Evolutionary conservation across 2,329 filamentous ascomycete genomes (phyloP).

Genomic region (Chaetothyriales sp.): DNA sequence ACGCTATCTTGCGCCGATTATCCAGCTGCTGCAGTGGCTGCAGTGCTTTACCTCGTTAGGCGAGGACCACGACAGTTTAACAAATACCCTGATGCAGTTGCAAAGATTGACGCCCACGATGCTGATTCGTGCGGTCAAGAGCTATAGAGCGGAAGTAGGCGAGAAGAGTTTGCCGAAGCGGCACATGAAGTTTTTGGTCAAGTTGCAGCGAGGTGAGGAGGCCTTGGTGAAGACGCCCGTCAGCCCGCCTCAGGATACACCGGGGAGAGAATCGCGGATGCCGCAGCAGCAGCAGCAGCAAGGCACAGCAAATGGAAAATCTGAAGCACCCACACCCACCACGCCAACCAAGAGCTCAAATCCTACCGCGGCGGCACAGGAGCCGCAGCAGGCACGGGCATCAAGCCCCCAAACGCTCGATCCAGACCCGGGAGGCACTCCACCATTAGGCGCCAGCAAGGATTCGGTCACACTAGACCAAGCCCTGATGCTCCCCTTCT

Average conservation of each 20-base stretch:
- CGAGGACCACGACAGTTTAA: conserved; percentile 77
- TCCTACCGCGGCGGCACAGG: conserved; percentile 6
- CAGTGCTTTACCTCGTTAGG: conserved; percentile 93
- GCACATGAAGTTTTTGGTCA: conserved; percentile 71
- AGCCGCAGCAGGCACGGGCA: conserved; percentile 16
- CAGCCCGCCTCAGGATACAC: conserved; percentile 32
- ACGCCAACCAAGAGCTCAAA: conserved; percentile 5
- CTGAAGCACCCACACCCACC: conserved; percentile 7
- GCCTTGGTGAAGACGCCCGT: conserved; percentile 29
- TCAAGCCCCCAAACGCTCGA: conserved; percentile 9
- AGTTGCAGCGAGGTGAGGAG: conserved; percentile 62
- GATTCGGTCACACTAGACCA: conserved; percentile 55
- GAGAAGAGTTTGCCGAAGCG: conserved; percentile 84
- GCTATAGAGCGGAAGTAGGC: conserved; percentile 88
- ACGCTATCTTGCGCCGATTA: conserved; percentile 73
- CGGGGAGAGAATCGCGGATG: conserved; percentile 6
- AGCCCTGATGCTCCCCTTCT: conserved; percentile 83
- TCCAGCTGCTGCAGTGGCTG: conserved; percentile 91
- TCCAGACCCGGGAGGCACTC: background rate
- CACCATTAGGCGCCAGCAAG: conserved; percentile 11
- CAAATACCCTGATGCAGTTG: conserved; percentile 79
- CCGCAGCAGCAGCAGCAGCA: background rate
- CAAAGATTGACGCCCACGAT: conserved; percentile 75
- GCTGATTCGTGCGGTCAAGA: conserved; percentile 77
- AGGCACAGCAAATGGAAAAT: conserved; percentile 6